Base-by-base conservation (phyloP, 1,139 yeast species). In the Kazachstania sp. region DNA sequence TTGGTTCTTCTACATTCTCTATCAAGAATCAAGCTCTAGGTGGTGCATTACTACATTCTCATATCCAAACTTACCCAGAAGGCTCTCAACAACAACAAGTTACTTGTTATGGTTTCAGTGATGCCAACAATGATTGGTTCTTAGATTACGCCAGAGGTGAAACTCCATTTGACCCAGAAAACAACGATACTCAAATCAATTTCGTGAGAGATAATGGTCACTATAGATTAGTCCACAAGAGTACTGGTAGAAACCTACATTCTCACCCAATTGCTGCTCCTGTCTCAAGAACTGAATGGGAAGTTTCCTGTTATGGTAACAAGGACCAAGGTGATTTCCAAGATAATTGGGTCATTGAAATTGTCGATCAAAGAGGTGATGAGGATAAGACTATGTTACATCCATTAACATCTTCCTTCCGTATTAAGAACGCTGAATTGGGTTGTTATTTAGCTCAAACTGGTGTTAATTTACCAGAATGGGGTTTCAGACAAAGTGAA, bases 401-500 rank as follows among this genome's bases (percentile, higher is more conserved):
- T 69, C 95, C 97, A 40, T 76, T 94, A 65, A 83, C 96, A 39
- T 72, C 95, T 6, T 80, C 95, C 2, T 75, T 94, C 71, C 81
- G 98, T 67, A 74, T 94, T 57, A 80, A 73, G 56, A 81, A 81
- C 62, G 75, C 74, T 53, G 75, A 69, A 36, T 64, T 86, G 65
- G 83, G 83, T 50, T 94, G 98, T 71, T 92, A 92, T 67, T 75
- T 94, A 60, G 84, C 87, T 54, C 90, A 87, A 47, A 76, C 94
- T 45, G 97, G 96, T 54, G 71, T 71, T 56, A 67, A 75, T 45
- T 77, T 90, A 58, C 99, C 99, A 41, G 87, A 81, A 50, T 94
- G 99, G 99, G 99, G 99, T 54, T 94, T 88, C 79, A 83, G 95
- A 71, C 99, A 94, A 72, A 92, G 95, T 59, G 99, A 94, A 72